Evolutionary conservation across 371 early-diverging fungal genomes (phyloP).

Genomic region (Lichtheimia corymbifera): DNA sequence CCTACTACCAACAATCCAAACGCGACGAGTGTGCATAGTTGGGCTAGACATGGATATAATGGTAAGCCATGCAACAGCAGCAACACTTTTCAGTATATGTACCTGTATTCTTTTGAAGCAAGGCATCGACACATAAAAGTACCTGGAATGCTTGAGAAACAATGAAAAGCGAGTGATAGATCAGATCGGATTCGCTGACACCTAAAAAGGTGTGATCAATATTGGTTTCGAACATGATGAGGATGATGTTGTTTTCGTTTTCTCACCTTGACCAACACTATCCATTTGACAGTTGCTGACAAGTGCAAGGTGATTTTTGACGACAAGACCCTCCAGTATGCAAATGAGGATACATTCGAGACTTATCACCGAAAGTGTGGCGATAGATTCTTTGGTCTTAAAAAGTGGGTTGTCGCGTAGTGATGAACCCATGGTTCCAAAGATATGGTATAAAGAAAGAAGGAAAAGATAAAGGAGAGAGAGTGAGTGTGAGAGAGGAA

Average conservation of each 20-base stretch:
- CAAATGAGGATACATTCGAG: constrained; percentile 38
- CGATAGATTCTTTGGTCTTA: constrained; percentile 29
- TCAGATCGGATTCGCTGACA: constrained; percentile 51
- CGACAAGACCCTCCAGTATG: constrained; percentile 42
- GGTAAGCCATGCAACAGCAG: background rate
- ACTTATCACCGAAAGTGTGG: constrained; percentile 29
- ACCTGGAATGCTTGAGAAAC: constrained; percentile 51
- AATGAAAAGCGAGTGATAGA: constrained; percentile 49
- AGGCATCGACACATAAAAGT: constrained; percentile 42
- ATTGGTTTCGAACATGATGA: background rate
- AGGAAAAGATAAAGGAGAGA: constrained; percentile 6
- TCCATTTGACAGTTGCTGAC: constrained; percentile 35
- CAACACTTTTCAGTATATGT: background rate
- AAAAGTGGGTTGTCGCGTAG: constrained; percentile 23
- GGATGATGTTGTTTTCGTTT: background rate
- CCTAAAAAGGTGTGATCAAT: constrained; percentile 16
- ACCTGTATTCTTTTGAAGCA: constrained; percentile 49
- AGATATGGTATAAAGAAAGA: background rate
- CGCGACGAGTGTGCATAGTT: constrained; percentile 35
- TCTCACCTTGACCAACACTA: constrained; percentile 18
- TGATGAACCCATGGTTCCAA: background rate
- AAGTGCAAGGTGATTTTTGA: constrained; percentile 38
- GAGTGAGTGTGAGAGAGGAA: background rate
- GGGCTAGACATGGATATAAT: constrained; percentile 23
- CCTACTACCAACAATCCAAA: constrained; percentile 49